Evolutionary conservation across 176 grass and related monocot species (phyloP).

Genomic region (Chrysopogon serrulatus): DNA sequence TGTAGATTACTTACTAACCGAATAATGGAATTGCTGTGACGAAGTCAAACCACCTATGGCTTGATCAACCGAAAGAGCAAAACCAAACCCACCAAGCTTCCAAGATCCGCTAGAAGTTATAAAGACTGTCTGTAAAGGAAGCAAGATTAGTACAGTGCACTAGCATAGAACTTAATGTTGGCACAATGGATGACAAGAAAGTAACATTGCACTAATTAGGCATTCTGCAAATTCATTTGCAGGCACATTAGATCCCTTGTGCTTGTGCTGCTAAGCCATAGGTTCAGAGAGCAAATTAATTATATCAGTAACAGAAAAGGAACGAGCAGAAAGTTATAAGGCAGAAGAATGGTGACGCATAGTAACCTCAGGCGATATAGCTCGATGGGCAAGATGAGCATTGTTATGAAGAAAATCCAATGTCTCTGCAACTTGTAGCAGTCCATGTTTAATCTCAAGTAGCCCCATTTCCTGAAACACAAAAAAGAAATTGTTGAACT

Average conservation of each 20-base stretch:
- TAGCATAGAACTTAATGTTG: not conserved
- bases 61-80: conserved; percentile 85
- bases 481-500: not conserved
- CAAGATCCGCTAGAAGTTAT: conserved; percentile 96
- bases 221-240: conserved; percentile 1
- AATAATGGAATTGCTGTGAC: conserved; percentile 87
- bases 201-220: not conserved
- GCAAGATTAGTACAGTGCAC: not conserved
- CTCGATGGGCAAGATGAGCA: conserved; percentile 90
- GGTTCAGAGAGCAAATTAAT: not conserved
- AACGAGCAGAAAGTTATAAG: conserved; percentile 15
- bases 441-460: conserved; percentile 94
- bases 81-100: conserved; percentile 99
- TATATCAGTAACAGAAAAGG: conserved; percentile 19
- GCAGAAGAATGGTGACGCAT: conserved; percentile 2
- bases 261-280: not conserved
- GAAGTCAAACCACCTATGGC: conserved; percentile 71
- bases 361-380: conserved; percentile 93
- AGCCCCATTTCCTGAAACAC: conserved; percentile 86
- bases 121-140: conserved; percentile 74
- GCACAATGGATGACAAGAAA: not conserved
- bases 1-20: conserved; percentile 57
- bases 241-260: not conserved
- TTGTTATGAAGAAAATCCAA: conserved; percentile 99
- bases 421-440: conserved; percentile 94